Conservation (phyloP, 1,284 basidiomycete genomes). For the Ganoderma resinaceum region DNA sequence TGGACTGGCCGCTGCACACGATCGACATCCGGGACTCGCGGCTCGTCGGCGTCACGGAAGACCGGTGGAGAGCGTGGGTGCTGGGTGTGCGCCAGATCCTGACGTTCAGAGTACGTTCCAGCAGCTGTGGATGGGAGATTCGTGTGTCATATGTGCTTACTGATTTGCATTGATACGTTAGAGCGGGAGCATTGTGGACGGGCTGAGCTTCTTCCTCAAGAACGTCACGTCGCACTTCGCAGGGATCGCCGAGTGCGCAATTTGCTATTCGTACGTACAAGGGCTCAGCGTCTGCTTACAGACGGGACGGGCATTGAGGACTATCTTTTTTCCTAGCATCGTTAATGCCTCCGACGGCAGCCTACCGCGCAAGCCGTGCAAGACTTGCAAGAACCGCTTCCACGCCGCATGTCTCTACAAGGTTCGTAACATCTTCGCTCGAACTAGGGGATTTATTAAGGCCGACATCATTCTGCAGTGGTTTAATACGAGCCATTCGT, state of each 20-base stretch:
- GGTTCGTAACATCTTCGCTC: slow-evolving; percentile 46
- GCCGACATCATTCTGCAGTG: slow-evolving; percentile 57
- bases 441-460: not conserved
- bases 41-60: slow-evolving; percentile 89
- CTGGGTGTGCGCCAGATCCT: slow-evolving; percentile 93
- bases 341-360: slow-evolving; percentile 92
- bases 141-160: not conserved
- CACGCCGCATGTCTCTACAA: slow-evolving; percentile 94
- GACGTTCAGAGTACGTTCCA: slow-evolving; percentile 76
- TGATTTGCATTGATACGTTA: slow-evolving; percentile 39
- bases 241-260: slow-evolving; percentile 93
- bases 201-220: slow-evolving; percentile 92
- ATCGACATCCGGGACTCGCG: slow-evolving; percentile 90
- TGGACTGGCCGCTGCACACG: slow-evolving; percentile 90
- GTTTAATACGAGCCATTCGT: slow-evolving; percentile 92
- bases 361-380: slow-evolving; percentile 92
- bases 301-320: not conserved
- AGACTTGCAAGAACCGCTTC: slow-evolving; percentile 95
- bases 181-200: slow-evolving; percentile 94
- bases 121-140: not conserved
- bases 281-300: not conserved
- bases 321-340: slow-evolving; percentile 62
- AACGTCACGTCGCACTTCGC: slow-evolving; percentile 94
- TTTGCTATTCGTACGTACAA: slow-evolving; percentile 87
- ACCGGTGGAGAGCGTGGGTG: slow-evolving; percentile 94